These are phyloP conservation scores for Thymus quinquecostatus DNA, from an alignment of 257 asterid genomes.

Conservation along the genomic window DNA sequence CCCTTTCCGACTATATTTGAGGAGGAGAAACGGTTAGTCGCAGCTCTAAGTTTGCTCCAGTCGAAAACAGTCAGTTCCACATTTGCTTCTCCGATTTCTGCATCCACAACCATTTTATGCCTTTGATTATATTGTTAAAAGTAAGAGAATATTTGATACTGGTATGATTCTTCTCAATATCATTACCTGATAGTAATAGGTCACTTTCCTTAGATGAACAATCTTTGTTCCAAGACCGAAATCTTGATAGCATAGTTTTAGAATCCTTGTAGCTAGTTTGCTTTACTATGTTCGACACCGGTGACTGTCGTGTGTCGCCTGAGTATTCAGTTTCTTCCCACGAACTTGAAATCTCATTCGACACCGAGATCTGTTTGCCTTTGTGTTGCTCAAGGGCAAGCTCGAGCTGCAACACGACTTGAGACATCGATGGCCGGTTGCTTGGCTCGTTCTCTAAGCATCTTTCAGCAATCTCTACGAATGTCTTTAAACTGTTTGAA, in stretches of 20 bases:
- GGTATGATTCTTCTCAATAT: too few species aligned
- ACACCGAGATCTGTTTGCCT: background rate
- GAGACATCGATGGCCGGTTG: slow-evolving; percentile 62
- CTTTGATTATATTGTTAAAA: background rate
- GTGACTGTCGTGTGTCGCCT: background rate
- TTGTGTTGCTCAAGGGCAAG: slow-evolving; percentile 40
- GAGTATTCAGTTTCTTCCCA: slow-evolving; percentile 6
- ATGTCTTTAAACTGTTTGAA: slow-evolving; percentile 43
- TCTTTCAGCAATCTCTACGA: slow-evolving; percentile 47
- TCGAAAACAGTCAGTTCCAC: background rate
- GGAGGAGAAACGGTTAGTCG: slow-evolving; percentile 16
- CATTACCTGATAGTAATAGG: slow-evolving; percentile 16
- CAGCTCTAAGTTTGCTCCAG: slow-evolving; percentile 4
- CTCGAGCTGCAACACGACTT: slow-evolving; percentile 50
- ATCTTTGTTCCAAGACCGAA: background rate
- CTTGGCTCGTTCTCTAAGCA: slow-evolving; percentile 54
- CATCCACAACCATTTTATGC: slow-evolving; percentile 2
- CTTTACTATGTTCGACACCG: slow-evolving; percentile 6
- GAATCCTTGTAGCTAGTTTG: background rate
- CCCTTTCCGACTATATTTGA: slow-evolving; percentile 23
- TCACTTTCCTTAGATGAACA: background rate
- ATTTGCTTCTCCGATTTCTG: slow-evolving; percentile 18
- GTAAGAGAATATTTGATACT: too few species aligned
- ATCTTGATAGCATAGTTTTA: background rate
- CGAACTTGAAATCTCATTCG: slow-evolving; percentile 13